Percentiles rank a stretch among this genome's conserved stretches.
Conservation (phyloP, 1,284 basidiomycete species). For the Ceraceosorus guamensis region DNA sequence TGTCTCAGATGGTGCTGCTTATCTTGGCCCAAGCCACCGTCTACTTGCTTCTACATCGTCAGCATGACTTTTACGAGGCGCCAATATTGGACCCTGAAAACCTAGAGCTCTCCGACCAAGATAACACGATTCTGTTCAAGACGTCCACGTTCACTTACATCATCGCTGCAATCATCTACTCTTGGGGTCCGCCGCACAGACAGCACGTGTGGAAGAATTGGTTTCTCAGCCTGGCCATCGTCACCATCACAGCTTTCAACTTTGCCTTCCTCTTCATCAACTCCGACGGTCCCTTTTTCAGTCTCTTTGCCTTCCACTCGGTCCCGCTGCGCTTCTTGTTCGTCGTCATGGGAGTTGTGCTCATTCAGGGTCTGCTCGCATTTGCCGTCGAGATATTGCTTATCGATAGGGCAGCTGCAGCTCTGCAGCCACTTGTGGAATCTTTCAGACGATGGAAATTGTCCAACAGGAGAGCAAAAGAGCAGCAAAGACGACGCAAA, state of each 20-base stretch:
- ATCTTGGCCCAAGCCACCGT: constrained; percentile 22
- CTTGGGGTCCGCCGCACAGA: constrained; percentile 25
- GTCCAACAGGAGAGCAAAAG: no score
- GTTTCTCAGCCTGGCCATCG: constrained; percentile 16
- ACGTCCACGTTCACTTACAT: constrained; percentile 27
- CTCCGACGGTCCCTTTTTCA: constrained; percentile 19
- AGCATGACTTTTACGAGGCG: constrained; percentile 15
- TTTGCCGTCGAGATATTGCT: no score
- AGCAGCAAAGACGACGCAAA: no score
- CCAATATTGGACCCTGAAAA: constrained; percentile 22
- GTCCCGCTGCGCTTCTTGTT: constrained; percentile 15
- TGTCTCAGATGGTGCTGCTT: constrained; percentile 22
- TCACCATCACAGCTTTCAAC: constrained; percentile 16
- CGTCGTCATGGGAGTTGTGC: constrained; percentile 25
- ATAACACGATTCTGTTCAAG: constrained; percentile 25
- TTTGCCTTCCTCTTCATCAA: constrained; percentile 27
- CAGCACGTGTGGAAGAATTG: constrained; percentile 20
- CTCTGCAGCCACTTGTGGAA: no score
- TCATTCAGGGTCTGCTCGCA: constrained; percentile 22
- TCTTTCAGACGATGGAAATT: no score
- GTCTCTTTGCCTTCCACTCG: constrained; percentile 21
- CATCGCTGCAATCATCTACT: constrained; percentile 19
- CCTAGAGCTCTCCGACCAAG: constrained; percentile 21
- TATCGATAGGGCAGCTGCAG: no score
- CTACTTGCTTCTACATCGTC: constrained; percentile 18